Evolutionary conservation across 768 basidiomycete species (phyloP).

Genomic region (Boletus sp.): DNA sequence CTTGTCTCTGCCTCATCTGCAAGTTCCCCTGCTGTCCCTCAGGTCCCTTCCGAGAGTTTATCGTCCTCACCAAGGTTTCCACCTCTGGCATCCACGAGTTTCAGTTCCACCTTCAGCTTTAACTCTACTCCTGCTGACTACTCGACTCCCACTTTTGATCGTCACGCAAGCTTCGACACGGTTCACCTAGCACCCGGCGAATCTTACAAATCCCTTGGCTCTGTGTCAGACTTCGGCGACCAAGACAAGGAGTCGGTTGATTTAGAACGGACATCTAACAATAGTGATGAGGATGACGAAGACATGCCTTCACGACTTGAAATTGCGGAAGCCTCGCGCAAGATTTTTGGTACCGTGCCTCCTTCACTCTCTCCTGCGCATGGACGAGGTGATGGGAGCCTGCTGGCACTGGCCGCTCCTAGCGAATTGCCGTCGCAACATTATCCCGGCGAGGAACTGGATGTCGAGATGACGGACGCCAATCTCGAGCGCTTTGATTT

Average conservation of each 20-base stretch:
- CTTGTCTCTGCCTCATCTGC: slow-evolving; percentile 60
- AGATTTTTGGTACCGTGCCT: slow-evolving; percentile 44
- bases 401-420: not conserved
- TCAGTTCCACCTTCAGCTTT: slow-evolving; percentile 30
- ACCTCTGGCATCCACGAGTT: slow-evolving; percentile 16
- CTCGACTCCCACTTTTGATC: slow-evolving; percentile 27
- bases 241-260: slow-evolving; percentile 32
- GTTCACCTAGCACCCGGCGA: slow-evolving; percentile 19
- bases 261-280: slow-evolving; percentile 8
- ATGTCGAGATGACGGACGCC: slow-evolving; percentile 33
- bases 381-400: slow-evolving; percentile 6
- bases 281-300: slow-evolving; percentile 10
- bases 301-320: slow-evolving; percentile 49
- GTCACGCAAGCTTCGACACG: slow-evolving; percentile 12
- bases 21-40: not conserved
- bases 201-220: slow-evolving; percentile 53
- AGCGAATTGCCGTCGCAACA: slow-evolving; percentile 29
- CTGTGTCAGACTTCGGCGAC: slow-evolving; percentile 58
- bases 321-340: slow-evolving; percentile 44
- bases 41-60: not conserved
- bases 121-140: slow-evolving; percentile 17
- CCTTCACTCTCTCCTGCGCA: slow-evolving; percentile 16
- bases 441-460: slow-evolving; percentile 11
- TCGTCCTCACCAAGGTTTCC: slow-evolving; percentile 1
- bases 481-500: slow-evolving; percentile 58